Base-by-base conservation (phyloP, 1,284 basidiomycete species). In the Cryptococcus sp. region DNA sequence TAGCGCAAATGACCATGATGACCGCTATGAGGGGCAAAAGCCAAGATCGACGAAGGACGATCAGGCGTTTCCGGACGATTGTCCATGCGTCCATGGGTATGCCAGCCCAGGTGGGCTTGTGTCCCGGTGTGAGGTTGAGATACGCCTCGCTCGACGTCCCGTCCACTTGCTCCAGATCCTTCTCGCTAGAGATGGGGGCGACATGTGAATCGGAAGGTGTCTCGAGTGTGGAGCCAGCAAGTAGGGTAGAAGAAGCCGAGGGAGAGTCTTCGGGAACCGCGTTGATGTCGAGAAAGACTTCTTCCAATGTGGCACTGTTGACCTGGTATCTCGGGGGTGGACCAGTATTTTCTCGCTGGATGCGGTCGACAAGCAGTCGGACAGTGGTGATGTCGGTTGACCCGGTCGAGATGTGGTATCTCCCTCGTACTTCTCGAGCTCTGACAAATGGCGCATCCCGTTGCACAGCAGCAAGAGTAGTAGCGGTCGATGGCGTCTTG, bases 231-330 rank as follows among this genome's bases (percentile, higher is more conserved):
- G 24, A 19, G 5, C 16, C 19, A 12, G 46, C 47, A 22, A 36
- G 38, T 3, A 32, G 26, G 5, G 14, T 41, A 41, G 38, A 37
- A 5, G 45, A 11, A 11, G 12, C 19, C 5, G 32, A 23, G 14
- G 46, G 43, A 5, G 23, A 19, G n/a, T 43, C 25, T 19, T 32
- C 23, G 4, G 43, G 22, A 35, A 80, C 74, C 26, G 76, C 72
- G 45, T 76, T 86, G 25, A 89, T 71, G 39, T 79, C 77, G 7
- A 89, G 74, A 73, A 89, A 89, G 35, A 89, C 84, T 49, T 86
- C 84, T 61, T 88, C 86, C 43, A 89, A 83, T 5, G 84, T 82
- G 1, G 85, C 82, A 2, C 82, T 82, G 19, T 82, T 72, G 7
- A 87, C 76, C 43, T 87, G 83, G 60, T 85, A 86, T 0, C 77